phyloP scores from a whole-genome alignment of 495 filamentous ascomycete species.

The Aspergillus haitiensis region DNA sequence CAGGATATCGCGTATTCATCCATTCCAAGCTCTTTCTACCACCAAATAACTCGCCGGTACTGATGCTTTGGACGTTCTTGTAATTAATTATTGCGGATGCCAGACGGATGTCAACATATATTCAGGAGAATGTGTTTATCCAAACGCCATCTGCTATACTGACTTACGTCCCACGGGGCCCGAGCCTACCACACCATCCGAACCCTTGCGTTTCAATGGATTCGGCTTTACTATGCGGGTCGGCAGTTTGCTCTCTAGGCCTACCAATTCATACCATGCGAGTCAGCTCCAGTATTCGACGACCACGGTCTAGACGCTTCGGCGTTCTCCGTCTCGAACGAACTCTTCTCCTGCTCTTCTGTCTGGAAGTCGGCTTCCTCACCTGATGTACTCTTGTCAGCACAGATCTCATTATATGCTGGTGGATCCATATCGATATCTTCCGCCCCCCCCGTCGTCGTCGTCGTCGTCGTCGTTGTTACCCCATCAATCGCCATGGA shows the following conservation, averaged over 20 bases:
- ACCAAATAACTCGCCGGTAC: too few species aligned
- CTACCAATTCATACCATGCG: slow-evolving; percentile 34
- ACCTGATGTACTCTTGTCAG: slow-evolving; percentile 31
- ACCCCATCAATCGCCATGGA: slow-evolving; percentile 25
- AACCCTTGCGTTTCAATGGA: slow-evolving; percentile 39
- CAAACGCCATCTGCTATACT: not conserved
- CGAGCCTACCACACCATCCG: slow-evolving; percentile 22
- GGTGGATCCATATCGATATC: slow-evolving; percentile 37
- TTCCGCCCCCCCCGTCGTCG: too few species aligned
- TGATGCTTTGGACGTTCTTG: too few species aligned
- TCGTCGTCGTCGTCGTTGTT: slow-evolving; percentile 14
- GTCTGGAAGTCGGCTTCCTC: slow-evolving; percentile 26
- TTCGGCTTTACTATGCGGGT: slow-evolving; percentile 21
- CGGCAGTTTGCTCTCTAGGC: slow-evolving; percentile 20
- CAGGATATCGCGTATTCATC: too few species aligned
- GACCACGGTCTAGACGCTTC: slow-evolving; percentile 16
- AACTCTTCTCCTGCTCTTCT: slow-evolving; percentile 9
- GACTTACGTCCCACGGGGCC: slow-evolving; percentile 4
- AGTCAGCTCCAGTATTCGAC: slow-evolving; percentile 26
- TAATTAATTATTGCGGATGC: not conserved
- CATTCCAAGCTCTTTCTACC: too few species aligned
- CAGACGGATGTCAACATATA: not conserved
- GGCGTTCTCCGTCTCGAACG: slow-evolving; percentile 8
- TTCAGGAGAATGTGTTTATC: not conserved
- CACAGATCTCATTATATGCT: slow-evolving; percentile 31